Percentiles rank a stretch among this genome's conserved stretches.
Evolutionary conservation across 352 stramenopile genomes (phyloP).

Genomic region (Globisporangium orthogonon): DNA sequence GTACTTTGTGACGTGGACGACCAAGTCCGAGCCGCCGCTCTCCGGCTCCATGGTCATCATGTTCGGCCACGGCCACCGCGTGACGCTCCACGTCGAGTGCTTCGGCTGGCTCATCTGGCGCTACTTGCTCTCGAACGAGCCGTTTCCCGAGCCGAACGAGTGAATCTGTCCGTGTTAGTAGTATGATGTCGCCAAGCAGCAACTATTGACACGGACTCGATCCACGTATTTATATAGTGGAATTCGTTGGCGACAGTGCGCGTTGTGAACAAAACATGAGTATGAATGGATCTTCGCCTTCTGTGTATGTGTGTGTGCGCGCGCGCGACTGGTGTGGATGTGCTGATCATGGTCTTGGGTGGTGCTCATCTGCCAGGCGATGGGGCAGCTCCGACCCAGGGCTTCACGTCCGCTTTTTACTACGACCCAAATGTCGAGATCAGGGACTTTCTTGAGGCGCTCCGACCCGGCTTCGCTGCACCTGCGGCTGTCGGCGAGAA

Average conservation of each 20-base stretch:
- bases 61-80: slow-evolving; percentile 76
- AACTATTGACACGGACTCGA: too few relatives aligned
- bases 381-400: neutral
- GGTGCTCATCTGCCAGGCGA: neutral
- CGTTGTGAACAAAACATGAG: neutral
- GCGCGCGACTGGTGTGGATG: too few relatives aligned
- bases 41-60: slow-evolving; percentile 80
- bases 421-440: slow-evolving; percentile 14
- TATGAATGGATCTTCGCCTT: neutral
- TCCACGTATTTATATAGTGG: too few relatives aligned
- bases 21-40: slow-evolving; percentile 68
- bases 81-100: slow-evolving; percentile 80
- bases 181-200: too few relatives aligned
- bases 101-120: slow-evolving; percentile 85
- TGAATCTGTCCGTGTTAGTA: slow-evolving; percentile 11
- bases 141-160: slow-evolving; percentile 61
- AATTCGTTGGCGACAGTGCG: too few relatives aligned
- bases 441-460: slow-evolving; percentile 10
- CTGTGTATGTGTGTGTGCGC: neutral
- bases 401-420: slow-evolving; percentile 13
- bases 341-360: neutral
- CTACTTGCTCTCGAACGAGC: slow-evolving; percentile 78
- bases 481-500: neutral
- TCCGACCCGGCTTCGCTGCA: slow-evolving; percentile 2
- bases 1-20: slow-evolving; percentile 83